Evolutionary conservation across 768 basidiomycete genomes (phyloP).

Genomic region (Suillus placidus): DNA sequence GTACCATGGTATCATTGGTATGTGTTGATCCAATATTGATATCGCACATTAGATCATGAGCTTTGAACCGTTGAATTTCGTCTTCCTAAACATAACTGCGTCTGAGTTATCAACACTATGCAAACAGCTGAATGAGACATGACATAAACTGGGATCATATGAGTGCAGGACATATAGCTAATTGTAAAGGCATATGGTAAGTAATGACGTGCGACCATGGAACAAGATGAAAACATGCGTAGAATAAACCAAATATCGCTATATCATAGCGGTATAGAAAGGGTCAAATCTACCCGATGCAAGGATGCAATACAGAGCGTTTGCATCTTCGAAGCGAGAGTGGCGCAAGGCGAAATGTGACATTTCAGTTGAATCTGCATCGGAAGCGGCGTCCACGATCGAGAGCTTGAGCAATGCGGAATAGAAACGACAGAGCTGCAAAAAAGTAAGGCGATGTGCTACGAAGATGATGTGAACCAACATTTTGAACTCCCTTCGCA

Average conservation of each 20-base stretch:
- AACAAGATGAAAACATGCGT: slow-evolving; percentile 13
- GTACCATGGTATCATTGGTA: no score
- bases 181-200: slow-evolving; percentile 1
- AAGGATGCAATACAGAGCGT: slow-evolving; percentile 67
- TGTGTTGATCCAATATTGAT: background rate
- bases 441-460: slow-evolving; percentile 11
- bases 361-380: slow-evolving; percentile 77
- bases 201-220: slow-evolving; percentile 6
- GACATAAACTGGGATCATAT: background rate
- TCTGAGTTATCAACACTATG: background rate
- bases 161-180: slow-evolving; percentile 3
- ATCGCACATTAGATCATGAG: background rate
- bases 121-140: background rate
- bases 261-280: slow-evolving; percentile 10
- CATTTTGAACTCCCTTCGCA: slow-evolving; percentile 71
- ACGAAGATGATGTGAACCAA: slow-evolving; percentile 36
- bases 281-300: slow-evolving; percentile 43
- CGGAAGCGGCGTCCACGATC: slow-evolving; percentile 64
- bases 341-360: slow-evolving; percentile 73
- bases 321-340: slow-evolving; percentile 78
- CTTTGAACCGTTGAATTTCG: background rate
- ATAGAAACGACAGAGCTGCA: slow-evolving; percentile 78
- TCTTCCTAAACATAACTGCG: background rate
- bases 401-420: slow-evolving; percentile 65
- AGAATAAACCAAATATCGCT: slow-evolving; percentile 10